phyloP scores from a whole-genome alignment of 2,329 filamentous ascomycete genomes.

The Trichoderma lentiforme region DNA sequence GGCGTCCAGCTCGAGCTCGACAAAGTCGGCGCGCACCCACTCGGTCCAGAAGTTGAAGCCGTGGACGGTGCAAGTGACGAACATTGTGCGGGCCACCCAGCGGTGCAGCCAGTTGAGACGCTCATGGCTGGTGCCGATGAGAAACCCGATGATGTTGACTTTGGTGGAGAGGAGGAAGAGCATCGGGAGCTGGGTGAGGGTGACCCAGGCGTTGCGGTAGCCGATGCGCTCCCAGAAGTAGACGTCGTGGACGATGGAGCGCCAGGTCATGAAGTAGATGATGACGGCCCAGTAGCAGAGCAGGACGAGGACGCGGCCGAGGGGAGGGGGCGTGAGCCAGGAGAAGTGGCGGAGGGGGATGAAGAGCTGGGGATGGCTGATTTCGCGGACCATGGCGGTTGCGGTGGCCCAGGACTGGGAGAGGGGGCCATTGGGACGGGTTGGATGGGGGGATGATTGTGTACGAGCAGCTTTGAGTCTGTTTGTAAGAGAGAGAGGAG shows the following conservation, averaged over 20 bases:
- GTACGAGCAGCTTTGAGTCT: constrained; percentile 48
- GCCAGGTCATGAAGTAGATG: constrained; percentile 53
- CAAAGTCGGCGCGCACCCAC: constrained; percentile 59
- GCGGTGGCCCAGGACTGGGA: constrained; percentile 56
- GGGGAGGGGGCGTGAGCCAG: constrained; percentile 57
- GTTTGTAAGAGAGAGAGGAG: background rate
- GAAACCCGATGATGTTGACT: constrained; percentile 54
- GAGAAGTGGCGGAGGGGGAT: constrained; percentile 44
- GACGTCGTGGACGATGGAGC: constrained; percentile 48
- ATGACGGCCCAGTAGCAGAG: constrained; percentile 58
- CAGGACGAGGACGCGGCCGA: constrained; percentile 54
- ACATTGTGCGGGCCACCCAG: constrained; percentile 67
- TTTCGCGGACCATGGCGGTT: constrained; percentile 56
- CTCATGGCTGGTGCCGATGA: constrained; percentile 64
- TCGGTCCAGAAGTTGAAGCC: constrained; percentile 66
- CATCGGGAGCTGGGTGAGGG: constrained; percentile 61
- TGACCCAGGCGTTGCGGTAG: constrained; percentile 66
- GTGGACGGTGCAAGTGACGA: constrained; percentile 65
- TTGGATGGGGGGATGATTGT: constrained; percentile 47
- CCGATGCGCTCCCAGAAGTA: constrained; percentile 63
- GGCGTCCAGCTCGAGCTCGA: constrained; percentile 55
- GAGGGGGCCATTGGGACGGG: constrained; percentile 46
- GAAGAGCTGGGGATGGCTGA: constrained; percentile 53
- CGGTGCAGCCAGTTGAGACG: constrained; percentile 70
- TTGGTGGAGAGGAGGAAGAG: constrained; percentile 62